A percentile compares a stretch with the other conserved stretches of the same genome.
These are phyloP conservation scores for Phyllachora maydis DNA, from an alignment of 2,329 filamentous ascomycete genomes.

Conservation along the genomic window DNA sequence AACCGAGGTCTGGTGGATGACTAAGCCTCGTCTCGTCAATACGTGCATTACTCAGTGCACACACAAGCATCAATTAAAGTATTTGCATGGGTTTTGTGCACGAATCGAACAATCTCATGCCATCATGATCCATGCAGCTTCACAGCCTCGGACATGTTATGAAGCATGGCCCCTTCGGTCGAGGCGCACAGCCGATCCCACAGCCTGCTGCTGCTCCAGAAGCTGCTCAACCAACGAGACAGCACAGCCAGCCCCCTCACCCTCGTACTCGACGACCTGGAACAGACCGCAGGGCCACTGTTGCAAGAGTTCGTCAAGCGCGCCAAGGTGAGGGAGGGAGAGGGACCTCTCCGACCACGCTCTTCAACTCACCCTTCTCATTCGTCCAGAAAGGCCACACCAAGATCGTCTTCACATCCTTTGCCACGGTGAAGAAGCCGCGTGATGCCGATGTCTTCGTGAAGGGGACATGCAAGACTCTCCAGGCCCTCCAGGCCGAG, in stretches of 20 bases:
- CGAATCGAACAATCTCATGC: too few species aligned
- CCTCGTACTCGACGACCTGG: constrained; percentile 63
- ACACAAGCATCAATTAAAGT: too few species aligned
- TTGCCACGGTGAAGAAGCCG: constrained; percentile 48
- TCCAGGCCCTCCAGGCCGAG: constrained; percentile 35
- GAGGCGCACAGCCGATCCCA: constrained; percentile 58
- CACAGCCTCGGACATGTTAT: too few species aligned
- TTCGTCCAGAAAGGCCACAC: constrained; percentile 33
- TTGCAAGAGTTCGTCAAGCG: constrained; percentile 54
- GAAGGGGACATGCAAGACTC: constrained; percentile 35
- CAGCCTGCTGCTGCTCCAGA: constrained; percentile 65
- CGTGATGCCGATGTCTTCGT: constrained; percentile 47
- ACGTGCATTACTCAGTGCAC: too few species aligned
- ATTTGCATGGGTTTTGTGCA: too few species aligned
- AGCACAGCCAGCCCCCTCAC: constrained; percentile 75
- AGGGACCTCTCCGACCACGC: too few species aligned
- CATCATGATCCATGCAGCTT: too few species aligned
- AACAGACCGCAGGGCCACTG: constrained; percentile 56
- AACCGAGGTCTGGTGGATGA: too few species aligned
- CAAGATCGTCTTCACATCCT: constrained; percentile 58
- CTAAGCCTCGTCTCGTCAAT: too few species aligned
- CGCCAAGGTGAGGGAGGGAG: constrained; percentile 44
- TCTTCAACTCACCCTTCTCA: neutral
- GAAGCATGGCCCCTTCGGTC: constrained; percentile 32
- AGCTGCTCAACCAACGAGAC: constrained; percentile 59